Evolutionary conservation across 176 grass and related monocot genomes (phyloP), one percentile per base, ranked within the genome.

Genomic region (Triticum timopheevii): DNA sequence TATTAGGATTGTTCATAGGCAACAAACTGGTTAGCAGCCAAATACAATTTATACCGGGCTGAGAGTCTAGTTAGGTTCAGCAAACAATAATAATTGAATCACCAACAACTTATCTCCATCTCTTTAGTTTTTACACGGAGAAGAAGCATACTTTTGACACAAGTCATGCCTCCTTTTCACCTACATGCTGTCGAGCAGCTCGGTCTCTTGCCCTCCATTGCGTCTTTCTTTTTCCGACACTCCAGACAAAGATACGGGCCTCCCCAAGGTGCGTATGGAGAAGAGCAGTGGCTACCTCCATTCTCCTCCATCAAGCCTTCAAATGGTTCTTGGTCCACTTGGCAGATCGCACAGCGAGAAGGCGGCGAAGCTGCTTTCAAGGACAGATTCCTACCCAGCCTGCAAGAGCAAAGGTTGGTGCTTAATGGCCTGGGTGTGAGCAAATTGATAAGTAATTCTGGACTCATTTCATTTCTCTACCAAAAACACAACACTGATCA

Each of bases 201-300:
- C 20, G 87, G 82, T 85, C 93, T 89, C 45, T 99, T 99, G 79
- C 97, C 97, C 82, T 99, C 97, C 97, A 99, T 99, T 9, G 94
- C 94, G 9, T 99, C 97, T 70, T 99, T 99, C 94, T 99, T 99
- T 83, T 90, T 96, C 80, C 89, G 90, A 90, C 97, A 99, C 30
- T 94, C 92, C 13, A 70, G 73, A 70, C 97, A 99, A 56, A 99
- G 94, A 84, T 93, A 92, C 47, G 97, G 97, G 65, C 94, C 97
- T 17, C 87, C 92, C 88, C 83, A 85, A 12, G 84, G 87, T 8
- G 64, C 78, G 1, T 66, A 95, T 54, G 88, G 74, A 64, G 92
- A 81, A 15, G 89, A 82, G 45, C 81, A 92, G 69, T 39, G 86
- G 52, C 85, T 71, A 42, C 80, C 85, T 49, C 83, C 91, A 81